Base-by-base conservation (phyloP, 345 rosid species). In the Triadica sebifera region DNA sequence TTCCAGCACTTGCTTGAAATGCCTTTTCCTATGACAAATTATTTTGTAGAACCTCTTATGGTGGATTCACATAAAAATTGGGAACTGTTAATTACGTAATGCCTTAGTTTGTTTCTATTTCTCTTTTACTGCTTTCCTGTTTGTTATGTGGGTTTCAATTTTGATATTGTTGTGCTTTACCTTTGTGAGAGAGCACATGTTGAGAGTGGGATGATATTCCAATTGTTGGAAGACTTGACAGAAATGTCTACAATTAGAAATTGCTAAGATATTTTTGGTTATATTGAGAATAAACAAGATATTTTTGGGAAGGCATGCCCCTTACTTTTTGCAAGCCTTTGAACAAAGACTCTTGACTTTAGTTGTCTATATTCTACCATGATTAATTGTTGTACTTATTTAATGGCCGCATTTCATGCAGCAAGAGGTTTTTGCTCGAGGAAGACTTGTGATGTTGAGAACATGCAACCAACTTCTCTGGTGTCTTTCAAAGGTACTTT, bases 361-460 rank as follows among this genome's bases (percentile, higher is more conserved):
- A 53, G 34, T 74, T 52, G 49, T 62, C 20, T 19, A 49, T 74
- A 49, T 67, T 68, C 39, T 66, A 51, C 62, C 43, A 6, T 43
- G 62, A 64, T 71, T 29, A 29, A 29, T 29, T 1, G 1, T 29
- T 29, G 34, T 29, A 29, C 1, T 29, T 29, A 29, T 29, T n/a
- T 76, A 20, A 16, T 67, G 70, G 55, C 39, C 59, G 25, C 45
- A 10, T 75, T 73, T 50, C 38, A 19, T 59, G 72, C 84, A 93
- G 98, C 97, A 91, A 91, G 99, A 95, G 83, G 92, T 95, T 52
- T 95, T 95, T 88, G 97, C 99, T 72, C 98, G 99, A 51, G 99
- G 99, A 75, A 91, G 93, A 80, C 97, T 95, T 78, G 99, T 95
- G 59, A 95, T 95, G 98, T 83, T 95, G 91, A 91, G 99, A 81